Conservation (phyloP, 2,329 filamentous ascomycete genomes). For the Raffaelea albimanens region DNA sequence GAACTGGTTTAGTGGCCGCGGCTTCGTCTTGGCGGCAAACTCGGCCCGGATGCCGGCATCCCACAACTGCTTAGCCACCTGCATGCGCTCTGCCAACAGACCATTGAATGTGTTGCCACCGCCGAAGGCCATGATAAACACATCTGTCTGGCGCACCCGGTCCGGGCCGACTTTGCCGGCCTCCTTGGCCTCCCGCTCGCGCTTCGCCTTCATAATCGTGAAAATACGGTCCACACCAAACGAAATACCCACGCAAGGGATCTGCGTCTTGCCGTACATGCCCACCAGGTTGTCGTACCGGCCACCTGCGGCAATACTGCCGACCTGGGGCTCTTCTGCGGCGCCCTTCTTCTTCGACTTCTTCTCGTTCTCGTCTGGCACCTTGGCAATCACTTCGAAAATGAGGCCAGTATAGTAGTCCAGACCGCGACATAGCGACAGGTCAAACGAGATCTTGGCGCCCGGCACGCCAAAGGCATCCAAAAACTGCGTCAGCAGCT, state of each 20-base stretch:
- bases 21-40: conserved; percentile 82
- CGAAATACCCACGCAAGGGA: conserved; percentile 85
- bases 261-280: conserved; percentile 83
- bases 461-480: conserved; percentile 60
- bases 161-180: conserved; percentile 3
- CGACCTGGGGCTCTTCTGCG: conserved; percentile 48
- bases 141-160: conserved; percentile 70
- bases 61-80: conserved; percentile 68
- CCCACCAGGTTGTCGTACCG: conserved; percentile 89
- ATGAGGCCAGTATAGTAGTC: conserved; percentile 62
- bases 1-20: conserved; percentile 82
- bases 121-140: conserved; percentile 91
- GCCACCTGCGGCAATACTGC: conserved; percentile 80
- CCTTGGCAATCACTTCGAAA: conserved; percentile 56
- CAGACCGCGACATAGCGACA: conserved; percentile 72
- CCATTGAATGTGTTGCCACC: conserved; percentile 59
- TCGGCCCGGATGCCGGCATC: conserved; percentile 83
- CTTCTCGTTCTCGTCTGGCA: conserved; percentile 20
- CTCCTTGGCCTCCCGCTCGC: conserved; percentile 30
- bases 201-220: conserved; percentile 74
- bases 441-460: conserved; percentile 74
- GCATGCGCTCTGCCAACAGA: conserved; percentile 74
- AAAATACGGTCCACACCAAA: conserved; percentile 96
- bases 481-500: conserved; percentile 71
- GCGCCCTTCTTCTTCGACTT: conserved; percentile 3